phyloP scores from a whole-genome alignment of 495 filamentous ascomycete species.

The Podospora comata region DNA sequence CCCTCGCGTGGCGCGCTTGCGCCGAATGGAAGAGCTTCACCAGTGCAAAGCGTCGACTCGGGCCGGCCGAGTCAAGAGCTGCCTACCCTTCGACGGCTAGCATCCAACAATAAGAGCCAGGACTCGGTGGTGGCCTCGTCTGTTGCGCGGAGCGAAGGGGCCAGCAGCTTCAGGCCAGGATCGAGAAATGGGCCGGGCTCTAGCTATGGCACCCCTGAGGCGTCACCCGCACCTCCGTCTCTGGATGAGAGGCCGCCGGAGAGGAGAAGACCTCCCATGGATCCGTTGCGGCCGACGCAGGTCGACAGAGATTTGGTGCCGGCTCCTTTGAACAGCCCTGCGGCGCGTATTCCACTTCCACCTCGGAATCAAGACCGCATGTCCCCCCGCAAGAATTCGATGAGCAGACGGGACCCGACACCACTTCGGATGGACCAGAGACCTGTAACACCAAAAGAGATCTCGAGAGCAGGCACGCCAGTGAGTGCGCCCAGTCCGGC shows the following conservation, averaged over 20 bases:
- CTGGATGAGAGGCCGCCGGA: slow-evolving; percentile 47
- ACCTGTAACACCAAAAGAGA: slow-evolving; percentile 22
- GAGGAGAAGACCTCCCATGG: slow-evolving; percentile 53
- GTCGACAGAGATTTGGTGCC: slow-evolving; percentile 48
- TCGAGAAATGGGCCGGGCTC: slow-evolving; percentile 44
- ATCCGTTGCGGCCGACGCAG: slow-evolving; percentile 42
- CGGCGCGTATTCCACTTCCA: slow-evolving; percentile 44
- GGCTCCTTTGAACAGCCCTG: slow-evolving; percentile 52
- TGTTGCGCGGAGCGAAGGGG: slow-evolving; percentile 48
- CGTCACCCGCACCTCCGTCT: slow-evolving; percentile 31
- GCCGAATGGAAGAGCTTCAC: slow-evolving; percentile 41
- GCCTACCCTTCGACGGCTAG: slow-evolving; percentile 44
- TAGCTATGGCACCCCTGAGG: slow-evolving; percentile 39
- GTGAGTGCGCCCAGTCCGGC: slow-evolving; percentile 23
- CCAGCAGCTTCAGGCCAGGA: slow-evolving; percentile 44
- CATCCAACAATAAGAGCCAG: slow-evolving; percentile 52
- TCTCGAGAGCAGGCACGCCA: slow-evolving; percentile 13
- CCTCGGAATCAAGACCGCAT: slow-evolving; percentile 47
- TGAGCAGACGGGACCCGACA: slow-evolving; percentile 22
- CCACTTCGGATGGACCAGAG: slow-evolving; percentile 20
- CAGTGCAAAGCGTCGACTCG: slow-evolving; percentile 46
- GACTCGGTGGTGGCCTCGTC: slow-evolving; percentile 51
- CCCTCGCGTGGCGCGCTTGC: slow-evolving; percentile 33
- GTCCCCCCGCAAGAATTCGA: slow-evolving; percentile 39
- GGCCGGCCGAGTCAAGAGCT: slow-evolving; percentile 40